Percentiles rank a stretch among this genome's conserved stretches.
Conservation (phyloP, 2,329 filamentous ascomycete genomes). For the Botryotinia globosa region DNA sequence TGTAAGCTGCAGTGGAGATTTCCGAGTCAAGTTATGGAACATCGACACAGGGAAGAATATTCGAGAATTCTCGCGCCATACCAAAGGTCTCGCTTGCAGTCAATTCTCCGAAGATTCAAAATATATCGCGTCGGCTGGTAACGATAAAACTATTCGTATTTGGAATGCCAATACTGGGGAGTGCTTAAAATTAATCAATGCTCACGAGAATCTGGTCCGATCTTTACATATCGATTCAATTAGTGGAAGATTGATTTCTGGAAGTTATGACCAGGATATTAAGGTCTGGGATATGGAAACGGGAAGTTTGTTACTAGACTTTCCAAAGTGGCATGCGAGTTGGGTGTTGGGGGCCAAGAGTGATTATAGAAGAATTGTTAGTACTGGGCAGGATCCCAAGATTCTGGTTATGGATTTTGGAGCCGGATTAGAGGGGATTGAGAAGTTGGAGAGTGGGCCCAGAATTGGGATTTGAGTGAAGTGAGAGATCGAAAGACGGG, state of each 20-base stretch:
- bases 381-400: slow-evolving; percentile 89
- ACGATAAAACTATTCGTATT: slow-evolving; percentile 92
- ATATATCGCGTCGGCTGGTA: slow-evolving; percentile 89
- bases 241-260: slow-evolving; percentile 82
- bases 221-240: slow-evolving; percentile 87
- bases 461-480: not conserved
- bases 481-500: too few relatives aligned
- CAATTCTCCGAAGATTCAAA: slow-evolving; percentile 96
- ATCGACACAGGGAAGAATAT: slow-evolving; percentile 83
- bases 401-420: slow-evolving; percentile 94
- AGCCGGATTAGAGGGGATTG: slow-evolving; percentile 55
- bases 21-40: slow-evolving; percentile 92
- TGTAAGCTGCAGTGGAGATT: slow-evolving; percentile 91
- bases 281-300: slow-evolving; percentile 89
- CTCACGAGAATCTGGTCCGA: slow-evolving; percentile 82
- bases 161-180: slow-evolving; percentile 92
- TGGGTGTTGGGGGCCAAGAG: slow-evolving; percentile 97
- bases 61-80: slow-evolving; percentile 85
- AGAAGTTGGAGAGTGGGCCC: slow-evolving; percentile 32
- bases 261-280: slow-evolving; percentile 92
- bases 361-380: slow-evolving; percentile 91
- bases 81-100: slow-evolving; percentile 89
- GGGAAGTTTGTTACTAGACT: slow-evolving; percentile 74
- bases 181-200: slow-evolving; percentile 74
- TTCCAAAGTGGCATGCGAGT: slow-evolving; percentile 92